phyloP scores from a whole-genome alignment of 257 asterid species.

The Solanum corneliomulleri region DNA sequence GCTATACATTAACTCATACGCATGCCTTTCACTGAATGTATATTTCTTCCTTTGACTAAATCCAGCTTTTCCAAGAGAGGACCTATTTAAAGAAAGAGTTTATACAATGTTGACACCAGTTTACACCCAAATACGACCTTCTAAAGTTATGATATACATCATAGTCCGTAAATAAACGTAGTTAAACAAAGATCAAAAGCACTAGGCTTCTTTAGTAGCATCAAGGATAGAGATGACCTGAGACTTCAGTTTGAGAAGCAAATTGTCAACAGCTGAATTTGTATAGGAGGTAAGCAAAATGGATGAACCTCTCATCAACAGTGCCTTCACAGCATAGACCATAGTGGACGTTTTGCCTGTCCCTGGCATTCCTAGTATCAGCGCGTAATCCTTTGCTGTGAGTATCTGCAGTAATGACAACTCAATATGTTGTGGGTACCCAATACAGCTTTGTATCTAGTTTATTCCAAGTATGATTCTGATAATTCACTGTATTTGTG shows the following conservation, averaged over 20 bases:
- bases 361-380: constrained; percentile 98
- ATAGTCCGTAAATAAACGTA: neutral
- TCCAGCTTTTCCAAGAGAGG: neutral
- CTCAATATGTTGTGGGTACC: neutral
- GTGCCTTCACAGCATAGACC: constrained; percentile 98
- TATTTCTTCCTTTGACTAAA: neutral
- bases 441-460: neutral
- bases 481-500: neutral
- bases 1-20: neutral
- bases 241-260: constrained; percentile 74
- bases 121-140: neutral
- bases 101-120: neutral
- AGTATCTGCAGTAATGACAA: constrained; percentile 53
- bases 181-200: neutral
- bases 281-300: constrained; percentile 98
- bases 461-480: neutral
- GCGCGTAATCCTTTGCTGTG: constrained; percentile 79
- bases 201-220: neutral
- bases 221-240: constrained; percentile 48
- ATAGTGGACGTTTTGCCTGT: constrained; percentile 95
- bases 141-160: neutral
- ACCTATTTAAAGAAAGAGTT: neutral
- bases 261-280: constrained; percentile 90
- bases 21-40: neutral
- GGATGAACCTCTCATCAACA: constrained; percentile 91